phyloP scores from a whole-genome alignment of 2,329 filamentous ascomycete genomes.

The Beauveria bassiana region DNA sequence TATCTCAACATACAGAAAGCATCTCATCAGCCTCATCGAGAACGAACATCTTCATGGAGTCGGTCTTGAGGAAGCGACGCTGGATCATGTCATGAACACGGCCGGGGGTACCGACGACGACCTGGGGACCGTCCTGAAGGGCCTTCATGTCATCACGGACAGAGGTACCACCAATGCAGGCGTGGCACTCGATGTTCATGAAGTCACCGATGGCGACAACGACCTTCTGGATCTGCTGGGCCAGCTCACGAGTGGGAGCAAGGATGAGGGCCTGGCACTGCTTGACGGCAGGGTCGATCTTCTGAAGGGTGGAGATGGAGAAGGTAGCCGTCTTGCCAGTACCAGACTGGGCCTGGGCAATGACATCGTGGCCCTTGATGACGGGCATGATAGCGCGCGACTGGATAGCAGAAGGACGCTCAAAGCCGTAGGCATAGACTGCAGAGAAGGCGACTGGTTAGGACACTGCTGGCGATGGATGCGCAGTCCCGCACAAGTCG shows the following conservation, averaged over 20 bases:
- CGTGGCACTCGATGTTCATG: conserved; percentile 99
- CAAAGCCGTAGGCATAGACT: conserved; percentile 99
- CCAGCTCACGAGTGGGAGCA: conserved; percentile 94
- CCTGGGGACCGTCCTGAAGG: conserved; percentile 89
- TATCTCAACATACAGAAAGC: conserved; percentile 64
- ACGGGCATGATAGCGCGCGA: conserved; percentile 99
- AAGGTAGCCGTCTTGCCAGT: conserved; percentile 99
- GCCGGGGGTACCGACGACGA: conserved; percentile 95
- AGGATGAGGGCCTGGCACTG: conserved; percentile 97
- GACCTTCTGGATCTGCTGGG: conserved; percentile 99
- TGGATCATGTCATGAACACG: conserved; percentile 99
- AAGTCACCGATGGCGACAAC: conserved; percentile 98
- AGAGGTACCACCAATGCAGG: conserved; percentile 97
- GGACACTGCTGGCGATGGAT: conserved; percentile 9
- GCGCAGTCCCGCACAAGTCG: conserved; percentile 11
- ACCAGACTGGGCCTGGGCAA: conserved; percentile 98
- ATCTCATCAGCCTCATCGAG: conserved; percentile 99
- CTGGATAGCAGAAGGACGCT: conserved; percentile 99
- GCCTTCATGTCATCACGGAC: conserved; percentile 99
- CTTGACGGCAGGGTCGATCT: conserved; percentile 93
- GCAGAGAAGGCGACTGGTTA: conserved; percentile 16
- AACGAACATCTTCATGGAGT: conserved; percentile 99
- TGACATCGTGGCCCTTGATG: conserved; percentile 99
- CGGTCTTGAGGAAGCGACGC: conserved; percentile 92
- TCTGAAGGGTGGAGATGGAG: conserved; percentile 98